These are phyloP conservation scores for Lumnitzera littorea DNA, from an alignment of 345 rosid genomes.

Conservation along the genomic window DNA sequence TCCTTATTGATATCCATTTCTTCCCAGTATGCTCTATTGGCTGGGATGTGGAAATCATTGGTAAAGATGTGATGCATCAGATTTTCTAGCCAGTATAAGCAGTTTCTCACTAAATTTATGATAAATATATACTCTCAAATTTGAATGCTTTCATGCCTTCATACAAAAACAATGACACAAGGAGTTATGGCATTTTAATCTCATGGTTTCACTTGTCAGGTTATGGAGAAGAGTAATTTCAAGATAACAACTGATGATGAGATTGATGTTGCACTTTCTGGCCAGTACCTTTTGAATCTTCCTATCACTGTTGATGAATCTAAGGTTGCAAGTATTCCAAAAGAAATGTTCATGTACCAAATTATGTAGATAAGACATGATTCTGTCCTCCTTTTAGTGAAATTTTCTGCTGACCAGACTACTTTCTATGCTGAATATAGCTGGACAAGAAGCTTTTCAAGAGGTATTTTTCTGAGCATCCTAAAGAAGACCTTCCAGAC, in stretches of 20 bases:
- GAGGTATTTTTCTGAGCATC: constrained; percentile 64
- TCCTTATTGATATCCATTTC: too few species aligned
- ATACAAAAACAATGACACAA: too few species aligned
- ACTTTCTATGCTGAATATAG: constrained; percentile 36
- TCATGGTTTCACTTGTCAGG: constrained; percentile 20
- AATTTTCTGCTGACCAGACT: not conserved
- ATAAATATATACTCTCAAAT: too few species aligned
- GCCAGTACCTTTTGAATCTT: constrained; percentile 86
- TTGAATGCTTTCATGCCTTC: too few species aligned
- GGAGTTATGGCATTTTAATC: not conserved
- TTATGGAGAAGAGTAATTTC: constrained; percentile 96
- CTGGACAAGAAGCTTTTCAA: constrained; percentile 77
- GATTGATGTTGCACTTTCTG: constrained; percentile 80
- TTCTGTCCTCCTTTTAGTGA: not conserved
- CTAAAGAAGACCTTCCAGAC: constrained; percentile 60
- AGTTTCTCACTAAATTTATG: too few species aligned
- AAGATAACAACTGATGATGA: constrained; percentile 73
- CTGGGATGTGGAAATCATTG: too few species aligned
- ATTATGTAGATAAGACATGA: not conserved
- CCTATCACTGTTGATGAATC: constrained; percentile 87
- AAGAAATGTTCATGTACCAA: not conserved
- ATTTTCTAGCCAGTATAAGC: too few species aligned
- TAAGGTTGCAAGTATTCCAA: constrained; percentile 42
- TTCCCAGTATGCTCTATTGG: too few species aligned
- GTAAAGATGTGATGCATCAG: too few species aligned